These are phyloP conservation scores for Eutrema heterophyllum DNA, from an alignment of 345 rosid species.

Conservation along the genomic window DNA sequence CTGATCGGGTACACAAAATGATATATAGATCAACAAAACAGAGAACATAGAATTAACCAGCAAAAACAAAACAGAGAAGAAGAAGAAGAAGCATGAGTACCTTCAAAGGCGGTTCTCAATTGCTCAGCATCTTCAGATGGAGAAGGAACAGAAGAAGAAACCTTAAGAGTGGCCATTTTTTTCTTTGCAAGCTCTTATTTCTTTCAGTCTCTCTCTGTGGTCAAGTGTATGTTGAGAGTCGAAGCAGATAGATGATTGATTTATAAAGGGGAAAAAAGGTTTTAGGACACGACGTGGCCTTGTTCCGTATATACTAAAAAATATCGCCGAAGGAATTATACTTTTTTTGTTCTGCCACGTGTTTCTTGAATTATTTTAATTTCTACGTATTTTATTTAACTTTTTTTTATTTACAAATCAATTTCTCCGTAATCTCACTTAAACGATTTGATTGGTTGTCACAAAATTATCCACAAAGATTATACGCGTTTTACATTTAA, in stretches of 20 bases:
- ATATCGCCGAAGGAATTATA: neutral
- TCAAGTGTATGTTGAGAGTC: constrained; percentile 22
- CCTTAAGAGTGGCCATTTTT: constrained; percentile 56
- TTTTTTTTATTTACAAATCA: neutral
- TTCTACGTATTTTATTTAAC: neutral
- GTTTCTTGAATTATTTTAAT: neutral
- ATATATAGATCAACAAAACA: neutral
- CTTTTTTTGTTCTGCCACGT: constrained; percentile 14
- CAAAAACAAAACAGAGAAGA: neutral
- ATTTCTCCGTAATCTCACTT: neutral
- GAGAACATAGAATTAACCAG: neutral
- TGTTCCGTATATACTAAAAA: constrained; percentile 24
- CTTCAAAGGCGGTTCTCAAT: constrained; percentile 58
- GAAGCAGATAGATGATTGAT: constrained; percentile 29
- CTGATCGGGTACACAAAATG: neutral
- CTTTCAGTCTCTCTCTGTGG: neutral
- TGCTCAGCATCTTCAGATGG: constrained; percentile 65
- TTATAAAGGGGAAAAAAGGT: constrained; percentile 25
- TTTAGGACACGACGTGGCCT: constrained; percentile 24
- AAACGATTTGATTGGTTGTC: neutral
- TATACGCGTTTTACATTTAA: neutral
- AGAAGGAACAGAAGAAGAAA: constrained; percentile 46
- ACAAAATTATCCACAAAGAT: neutral
- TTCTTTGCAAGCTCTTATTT: neutral
- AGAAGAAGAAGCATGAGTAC: constrained; percentile 21